Evolutionary conservation across 1,284 basidiomycete genomes (phyloP).

Genomic region (Heterobasidion annosum): DNA sequence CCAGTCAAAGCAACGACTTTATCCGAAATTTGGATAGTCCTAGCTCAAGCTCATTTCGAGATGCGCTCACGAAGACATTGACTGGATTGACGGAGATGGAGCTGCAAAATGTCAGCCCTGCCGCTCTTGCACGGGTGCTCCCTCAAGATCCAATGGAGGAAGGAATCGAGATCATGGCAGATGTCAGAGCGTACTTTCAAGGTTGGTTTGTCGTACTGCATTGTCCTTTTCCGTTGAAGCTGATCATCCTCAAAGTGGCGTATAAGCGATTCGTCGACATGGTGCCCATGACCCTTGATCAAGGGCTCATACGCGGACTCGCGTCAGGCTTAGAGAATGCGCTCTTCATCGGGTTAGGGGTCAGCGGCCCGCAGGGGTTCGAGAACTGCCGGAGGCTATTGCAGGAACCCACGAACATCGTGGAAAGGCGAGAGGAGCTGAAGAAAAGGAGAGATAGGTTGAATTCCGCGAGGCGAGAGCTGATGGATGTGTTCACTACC

Average conservation of each 20-base stretch:
- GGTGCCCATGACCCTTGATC: slow-evolving; percentile 55
- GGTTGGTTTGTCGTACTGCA: slow-evolving; percentile 23
- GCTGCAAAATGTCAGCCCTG: slow-evolving; percentile 26
- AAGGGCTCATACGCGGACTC: slow-evolving; percentile 42
- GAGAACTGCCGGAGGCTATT: slow-evolving; percentile 43
- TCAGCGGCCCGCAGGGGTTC: slow-evolving; percentile 35
- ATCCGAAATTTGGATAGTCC: slow-evolving; percentile 10
- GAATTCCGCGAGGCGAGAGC: slow-evolving; percentile 37
- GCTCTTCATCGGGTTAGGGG: slow-evolving; percentile 33
- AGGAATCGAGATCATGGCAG: slow-evolving; percentile 58
- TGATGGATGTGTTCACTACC: slow-evolving; percentile 19
- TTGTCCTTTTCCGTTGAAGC: not conserved
- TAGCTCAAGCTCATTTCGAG: not conserved
- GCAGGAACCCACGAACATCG: slow-evolving; percentile 42
- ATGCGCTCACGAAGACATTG: slow-evolving; percentile 21
- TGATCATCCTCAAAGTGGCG: slow-evolving; percentile 34
- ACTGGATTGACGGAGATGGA: slow-evolving; percentile 35
- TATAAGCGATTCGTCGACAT: slow-evolving; percentile 63
- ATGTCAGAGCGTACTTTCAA: slow-evolving; percentile 67
- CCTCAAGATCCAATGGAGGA: slow-evolving; percentile 44
- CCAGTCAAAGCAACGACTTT: slow-evolving; percentile 6
- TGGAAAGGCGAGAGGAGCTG: slow-evolving; percentile 38
- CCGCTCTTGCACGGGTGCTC: slow-evolving; percentile 43
- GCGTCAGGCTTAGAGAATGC: slow-evolving; percentile 30
- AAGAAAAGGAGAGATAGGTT: slow-evolving; percentile 45